These are phyloP conservation scores for Xylariaceae sp. DNA, from an alignment of 2,329 filamentous ascomycete genomes.

Conservation along the genomic window DNA sequence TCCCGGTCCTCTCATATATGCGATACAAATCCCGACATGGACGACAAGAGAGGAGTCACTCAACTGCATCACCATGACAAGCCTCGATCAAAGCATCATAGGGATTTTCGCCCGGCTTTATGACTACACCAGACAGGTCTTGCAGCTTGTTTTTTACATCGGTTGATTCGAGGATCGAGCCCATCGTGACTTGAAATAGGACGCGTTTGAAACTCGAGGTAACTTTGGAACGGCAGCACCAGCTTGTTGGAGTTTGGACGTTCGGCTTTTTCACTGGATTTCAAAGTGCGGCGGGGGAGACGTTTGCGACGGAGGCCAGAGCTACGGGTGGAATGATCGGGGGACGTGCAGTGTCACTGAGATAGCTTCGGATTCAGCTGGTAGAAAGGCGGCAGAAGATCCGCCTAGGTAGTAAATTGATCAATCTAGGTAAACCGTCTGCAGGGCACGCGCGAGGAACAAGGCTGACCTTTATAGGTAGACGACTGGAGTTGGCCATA, in stretches of 20 bases:
- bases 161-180: conserved; percentile 36
- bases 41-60: conserved; percentile 26
- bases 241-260: neutral
- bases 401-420: too few species aligned
- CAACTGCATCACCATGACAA: conserved; percentile 64
- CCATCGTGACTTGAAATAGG: conserved; percentile 30
- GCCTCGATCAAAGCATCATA: conserved; percentile 69
- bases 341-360: too few species aligned
- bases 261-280: too few species aligned
- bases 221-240: neutral
- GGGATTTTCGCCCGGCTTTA: conserved; percentile 61
- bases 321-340: too few species aligned
- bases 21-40: neutral
- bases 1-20: neutral
- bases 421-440: too few species aligned
- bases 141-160: conserved; percentile 50
- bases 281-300: too few species aligned
- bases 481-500: too few species aligned
- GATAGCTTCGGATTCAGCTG: too few species aligned
- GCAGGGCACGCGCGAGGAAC: too few species aligned
- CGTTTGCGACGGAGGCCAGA: too few species aligned
- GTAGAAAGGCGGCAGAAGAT: too few species aligned
- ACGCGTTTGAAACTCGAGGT: neutral
- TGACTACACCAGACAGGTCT: conserved; percentile 49
- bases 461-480: too few species aligned